A percentile compares a stretch with the other conserved stretches of the same genome.
Evolutionary conservation across 176 grass and related monocot species (phyloP).

Genomic region (Eleusine coracana): DNA sequence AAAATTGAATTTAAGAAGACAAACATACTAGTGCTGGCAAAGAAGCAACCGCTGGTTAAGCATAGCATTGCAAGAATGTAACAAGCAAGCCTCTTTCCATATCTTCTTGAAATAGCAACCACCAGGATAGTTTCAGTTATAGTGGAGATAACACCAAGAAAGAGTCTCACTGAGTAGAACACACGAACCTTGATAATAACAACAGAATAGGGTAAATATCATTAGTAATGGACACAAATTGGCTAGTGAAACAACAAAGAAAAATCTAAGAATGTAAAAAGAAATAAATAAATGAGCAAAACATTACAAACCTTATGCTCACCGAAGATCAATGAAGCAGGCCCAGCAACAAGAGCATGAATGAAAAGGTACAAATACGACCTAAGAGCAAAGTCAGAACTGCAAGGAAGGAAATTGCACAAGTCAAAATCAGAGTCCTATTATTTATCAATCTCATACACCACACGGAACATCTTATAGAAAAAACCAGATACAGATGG

Average conservation of each 20-base stretch:
- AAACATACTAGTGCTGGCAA: constrained; percentile 94
- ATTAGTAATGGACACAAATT: constrained; percentile 26
- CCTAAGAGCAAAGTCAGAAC: constrained; percentile 84
- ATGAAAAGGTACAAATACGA: constrained; percentile 96
- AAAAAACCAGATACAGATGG: constrained; percentile 9
- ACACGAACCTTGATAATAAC: constrained; percentile 66
- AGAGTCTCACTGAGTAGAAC: constrained; percentile 93
- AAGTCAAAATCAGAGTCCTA: constrained; percentile 27
- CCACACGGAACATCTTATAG: background rate
- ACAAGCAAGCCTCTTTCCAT: constrained; percentile 88
- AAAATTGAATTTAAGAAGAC: constrained; percentile 35
- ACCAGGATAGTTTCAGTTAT: constrained; percentile 87
- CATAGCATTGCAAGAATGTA: constrained; percentile 95
- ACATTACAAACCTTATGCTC: constrained; percentile 76
- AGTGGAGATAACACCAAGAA: constrained; percentile 94
- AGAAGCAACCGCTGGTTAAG: constrained; percentile 97
- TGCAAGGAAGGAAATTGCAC: constrained; percentile 51
- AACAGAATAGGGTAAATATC: constrained; percentile 32
- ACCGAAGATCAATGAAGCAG: constrained; percentile 77
- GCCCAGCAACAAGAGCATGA: constrained; percentile 80
- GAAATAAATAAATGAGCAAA: constrained; percentile 16
- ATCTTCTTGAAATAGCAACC: constrained; percentile 89
- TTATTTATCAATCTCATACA: background rate
- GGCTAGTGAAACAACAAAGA: constrained; percentile 5
- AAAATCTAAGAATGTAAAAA: constrained; percentile 28